Base-by-base conservation (phyloP, 148 eudicot genomes). In the Beta vulgaris region DNA sequence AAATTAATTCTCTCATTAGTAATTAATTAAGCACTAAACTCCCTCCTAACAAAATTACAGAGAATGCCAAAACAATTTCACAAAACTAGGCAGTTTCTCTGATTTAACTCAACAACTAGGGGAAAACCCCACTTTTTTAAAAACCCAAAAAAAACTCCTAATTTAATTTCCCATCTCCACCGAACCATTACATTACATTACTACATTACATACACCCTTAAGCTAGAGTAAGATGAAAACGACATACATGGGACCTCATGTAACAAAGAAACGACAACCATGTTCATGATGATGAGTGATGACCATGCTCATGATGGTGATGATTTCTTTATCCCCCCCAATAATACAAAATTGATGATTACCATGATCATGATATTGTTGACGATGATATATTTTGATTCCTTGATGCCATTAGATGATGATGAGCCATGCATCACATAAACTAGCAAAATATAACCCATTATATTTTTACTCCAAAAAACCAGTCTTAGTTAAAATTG, bases 401-500 rank as follows among this genome's bases (percentile, higher is more conserved):
- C 21, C 29, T 21, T 68, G 19, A 71, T 71, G 46, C 35, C 74
- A 37, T 72, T 37, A 35, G 23, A 72, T 72, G 75, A 26, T 61
- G 32, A 23, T 35, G 25, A 0, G 5, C 18, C 71, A 67, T 67
- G 48, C 69, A 66, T 9, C 23, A 36, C 32, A 62, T 15, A 62
- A n/a, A 32, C 15, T 25, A 25, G 12, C 25, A n/a, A 10, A 25
- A 35, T 34, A 21, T 23, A 55, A 21, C 31, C 18, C 21, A 48
- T 48, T 6, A 16, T 12, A 34, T 14, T 51, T 58, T 82, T 53
- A 80, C 80, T 92, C 97, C 1, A 92, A 73, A 70, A 92, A 92
- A 53, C 97, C 97, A 74, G 97, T 92, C 71, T 88, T 88, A 36
- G 87, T 86, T 32, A 92, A 78, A 83, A 92, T 84, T 60, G 88